phyloP scores from a whole-genome alignment of 305 asterid species.

The Solanum chacoense region DNA sequence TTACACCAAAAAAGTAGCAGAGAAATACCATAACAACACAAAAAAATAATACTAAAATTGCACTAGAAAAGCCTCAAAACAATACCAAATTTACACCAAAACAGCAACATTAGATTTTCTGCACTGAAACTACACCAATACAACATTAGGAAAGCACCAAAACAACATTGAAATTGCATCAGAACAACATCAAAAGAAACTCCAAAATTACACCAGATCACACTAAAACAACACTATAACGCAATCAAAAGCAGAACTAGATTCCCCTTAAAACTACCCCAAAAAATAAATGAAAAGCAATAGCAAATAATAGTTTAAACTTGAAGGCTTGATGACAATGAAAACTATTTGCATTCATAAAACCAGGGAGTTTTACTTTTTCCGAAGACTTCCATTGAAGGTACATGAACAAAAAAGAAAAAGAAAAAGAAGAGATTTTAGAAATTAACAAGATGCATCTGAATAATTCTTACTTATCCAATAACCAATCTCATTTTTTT shows the following conservation, averaged over 20 bases:
- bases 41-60: not conserved
- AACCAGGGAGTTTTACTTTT: not conserved
- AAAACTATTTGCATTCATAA: not conserved
- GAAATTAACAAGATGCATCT: not conserved
- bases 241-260: not conserved
- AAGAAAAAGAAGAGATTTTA: not conserved
- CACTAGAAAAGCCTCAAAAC: not conserved
- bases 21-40: not conserved
- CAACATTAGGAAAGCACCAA: not conserved
- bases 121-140: too few species aligned
- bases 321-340: not conserved
- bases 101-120: accelerated
- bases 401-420: not conserved
- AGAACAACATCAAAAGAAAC: too few species aligned
- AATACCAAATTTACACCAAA: not conserved
- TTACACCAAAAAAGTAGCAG: too few species aligned
- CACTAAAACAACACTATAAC: too few species aligned
- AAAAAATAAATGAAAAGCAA: too few species aligned
- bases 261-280: not conserved
- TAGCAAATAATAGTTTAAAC: not conserved
- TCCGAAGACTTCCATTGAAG: not conserved
- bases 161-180: too few species aligned
- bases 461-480: not conserved
- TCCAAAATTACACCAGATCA: too few species aligned
- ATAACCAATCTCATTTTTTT: not conserved